A percentile compares a stretch with the other conserved stretches of the same genome.
These are phyloP conservation scores for Colletotrichum aenigma DNA, from an alignment of 2,329 filamentous ascomycete species.

Conservation along the genomic window DNA sequence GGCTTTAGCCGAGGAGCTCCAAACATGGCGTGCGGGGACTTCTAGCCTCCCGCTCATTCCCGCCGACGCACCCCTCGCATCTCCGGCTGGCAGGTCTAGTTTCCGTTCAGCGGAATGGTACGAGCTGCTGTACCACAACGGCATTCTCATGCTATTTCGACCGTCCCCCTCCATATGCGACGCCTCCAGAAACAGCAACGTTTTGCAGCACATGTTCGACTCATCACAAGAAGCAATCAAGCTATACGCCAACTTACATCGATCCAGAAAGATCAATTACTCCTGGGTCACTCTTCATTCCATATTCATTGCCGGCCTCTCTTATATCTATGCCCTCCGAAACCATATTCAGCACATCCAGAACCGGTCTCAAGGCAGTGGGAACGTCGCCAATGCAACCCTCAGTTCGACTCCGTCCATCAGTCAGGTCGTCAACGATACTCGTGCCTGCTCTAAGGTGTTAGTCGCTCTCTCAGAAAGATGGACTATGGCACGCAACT, in stretches of 20 bases:
- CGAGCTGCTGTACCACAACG: conserved; percentile 45
- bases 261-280: conserved; percentile 49
- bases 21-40: conserved; percentile 33
- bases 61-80: conserved; percentile 20
- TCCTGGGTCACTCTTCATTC: conserved; percentile 54
- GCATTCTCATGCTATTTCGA: conserved; percentile 44
- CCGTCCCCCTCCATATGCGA: conserved; percentile 38
- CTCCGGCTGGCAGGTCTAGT: conserved; percentile 35
- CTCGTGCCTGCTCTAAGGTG: conserved; percentile 46
- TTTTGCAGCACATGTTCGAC: conserved; percentile 40
- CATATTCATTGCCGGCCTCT: conserved; percentile 50
- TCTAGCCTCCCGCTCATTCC: conserved; percentile 29
- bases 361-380: background rate
- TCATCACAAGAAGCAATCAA: conserved; percentile 42
- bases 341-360: conserved; percentile 40
- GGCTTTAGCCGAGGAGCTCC: conserved; percentile 31
- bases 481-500: conserved; percentile 42
- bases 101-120: conserved; percentile 47
- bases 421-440: conserved; percentile 46
- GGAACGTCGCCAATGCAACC: conserved; percentile 4
- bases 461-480: conserved; percentile 47
- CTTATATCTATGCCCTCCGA: conserved; percentile 45
- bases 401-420: conserved; percentile 38
- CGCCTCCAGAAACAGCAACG: conserved; percentile 25
- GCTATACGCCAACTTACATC: conserved; percentile 47